Evolutionary conservation across 768 basidiomycete species (phyloP).

Genomic region (Rhodotorula paludigena): DNA sequence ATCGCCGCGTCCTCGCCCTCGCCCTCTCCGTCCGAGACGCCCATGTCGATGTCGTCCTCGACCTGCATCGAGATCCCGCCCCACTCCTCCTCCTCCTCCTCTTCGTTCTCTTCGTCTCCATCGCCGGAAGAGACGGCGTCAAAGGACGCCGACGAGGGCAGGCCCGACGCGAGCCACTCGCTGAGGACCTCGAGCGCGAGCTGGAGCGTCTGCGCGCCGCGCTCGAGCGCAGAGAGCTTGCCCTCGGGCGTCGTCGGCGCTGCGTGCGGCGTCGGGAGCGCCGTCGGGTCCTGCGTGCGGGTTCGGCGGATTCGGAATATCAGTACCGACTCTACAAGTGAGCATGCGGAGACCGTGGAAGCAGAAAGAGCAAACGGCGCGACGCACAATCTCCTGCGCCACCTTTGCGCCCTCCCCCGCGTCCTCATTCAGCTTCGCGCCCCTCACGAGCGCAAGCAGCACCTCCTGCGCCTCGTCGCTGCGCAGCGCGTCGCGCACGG

Average conservation of each 20-base stretch:
- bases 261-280: conserved; percentile 1
- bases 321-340: background rate
- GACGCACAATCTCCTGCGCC: conserved; percentile 20
- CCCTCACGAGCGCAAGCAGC: conserved; percentile 9
- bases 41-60: conserved; percentile 20
- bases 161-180: conserved; percentile 31
- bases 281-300: conserved; percentile 30
- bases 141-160: conserved; percentile 7
- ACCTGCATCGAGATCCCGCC: conserved; percentile 29
- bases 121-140: background rate
- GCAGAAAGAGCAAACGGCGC: background rate
- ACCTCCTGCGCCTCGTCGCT: conserved; percentile 5
- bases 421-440: background rate
- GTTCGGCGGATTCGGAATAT: background rate
- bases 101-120: conserved; percentile 2
- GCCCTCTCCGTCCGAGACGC: background rate
- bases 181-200: conserved; percentile 48
- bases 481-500: conserved; percentile 10
- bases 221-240: conserved; percentile 46
- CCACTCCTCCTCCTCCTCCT: conserved; percentile 33
- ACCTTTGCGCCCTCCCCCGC: background rate
- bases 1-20: conserved; percentile 19
- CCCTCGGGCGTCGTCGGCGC: conserved; percentile 1
- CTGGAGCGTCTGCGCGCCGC: conserved; percentile 46
- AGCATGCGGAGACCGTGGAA: too few species aligned